phyloP scores from a whole-genome alignment of 345 rosid species.

The Eucalyptus shirleyi region DNA sequence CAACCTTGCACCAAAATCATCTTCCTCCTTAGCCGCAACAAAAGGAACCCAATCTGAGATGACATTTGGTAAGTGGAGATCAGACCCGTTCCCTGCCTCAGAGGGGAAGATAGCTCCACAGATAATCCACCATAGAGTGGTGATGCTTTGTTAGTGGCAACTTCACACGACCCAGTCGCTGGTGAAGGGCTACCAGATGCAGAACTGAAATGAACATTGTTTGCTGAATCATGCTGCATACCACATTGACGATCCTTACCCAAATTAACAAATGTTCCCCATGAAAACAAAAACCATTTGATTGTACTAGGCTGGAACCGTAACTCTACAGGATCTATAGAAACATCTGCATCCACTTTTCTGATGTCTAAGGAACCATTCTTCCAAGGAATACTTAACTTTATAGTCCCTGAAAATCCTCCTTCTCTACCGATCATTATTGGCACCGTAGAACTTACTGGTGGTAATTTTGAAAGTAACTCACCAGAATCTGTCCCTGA shows the following conservation, averaged over 20 bases:
- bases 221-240: slow-evolving; percentile 12
- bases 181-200: slow-evolving; percentile 27
- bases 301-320: slow-evolving; percentile 59
- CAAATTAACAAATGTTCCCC: slow-evolving; percentile 35
- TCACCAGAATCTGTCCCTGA: slow-evolving; percentile 7
- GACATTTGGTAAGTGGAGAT: slow-evolving; percentile 38
- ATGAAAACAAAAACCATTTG: slow-evolving; percentile 49
- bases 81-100: slow-evolving; percentile 26
- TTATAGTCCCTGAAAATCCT: slow-evolving; percentile 78
- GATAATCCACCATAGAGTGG: slow-evolving; percentile 11
- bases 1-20: slow-evolving; percentile 84
- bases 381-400: slow-evolving; percentile 87
- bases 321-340: slow-evolving; percentile 65
- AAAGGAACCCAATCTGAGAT: slow-evolving; percentile 81
- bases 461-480: background rate
- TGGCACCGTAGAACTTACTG: slow-evolving; percentile 24
- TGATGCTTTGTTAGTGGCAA: slow-evolving; percentile 6
- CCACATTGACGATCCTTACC: slow-evolving; percentile 4
- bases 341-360: slow-evolving; percentile 75
- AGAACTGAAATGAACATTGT: slow-evolving; percentile 24
- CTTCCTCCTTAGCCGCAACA: slow-evolving; percentile 31
- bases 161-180: slow-evolving; percentile 1
- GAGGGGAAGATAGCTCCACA: slow-evolving; percentile 12
- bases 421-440: slow-evolving; percentile 52
- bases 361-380: slow-evolving; percentile 87